Evolutionary conservation across 805 yeast species (phyloP).

Genomic region (Starmera dryadoides): DNA sequence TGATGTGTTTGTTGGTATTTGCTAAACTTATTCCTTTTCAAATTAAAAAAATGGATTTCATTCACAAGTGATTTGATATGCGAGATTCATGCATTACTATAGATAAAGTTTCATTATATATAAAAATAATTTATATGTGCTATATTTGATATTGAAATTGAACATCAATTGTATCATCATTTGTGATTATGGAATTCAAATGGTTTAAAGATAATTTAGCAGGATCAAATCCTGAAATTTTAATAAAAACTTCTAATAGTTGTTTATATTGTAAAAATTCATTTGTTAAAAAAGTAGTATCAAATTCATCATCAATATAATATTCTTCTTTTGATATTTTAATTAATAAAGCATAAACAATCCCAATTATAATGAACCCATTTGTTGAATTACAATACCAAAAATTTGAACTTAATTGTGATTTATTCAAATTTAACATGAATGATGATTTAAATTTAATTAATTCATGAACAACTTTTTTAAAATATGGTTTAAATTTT

Average conservation of each 20-base stretch:
- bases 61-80: no score
- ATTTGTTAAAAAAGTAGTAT: slow-evolving; percentile 1
- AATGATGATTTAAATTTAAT: slow-evolving; percentile 11
- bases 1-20: no score
- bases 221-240: not conserved
- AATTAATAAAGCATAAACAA: slow-evolving; percentile 10
- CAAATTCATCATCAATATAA: slow-evolving; percentile 12
- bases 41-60: no score
- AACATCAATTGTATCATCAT: not conserved
- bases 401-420: slow-evolving; percentile 12
- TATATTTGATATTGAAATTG: not conserved
- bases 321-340: slow-evolving; percentile 10
- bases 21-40: no score
- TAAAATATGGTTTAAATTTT: slow-evolving; percentile 11
- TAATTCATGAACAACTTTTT: slow-evolving; percentile 8
- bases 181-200: not conserved
- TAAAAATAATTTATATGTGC: no score
- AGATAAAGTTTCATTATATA: no score
- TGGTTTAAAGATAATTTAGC: not conserved
- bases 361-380: slow-evolving; percentile 17
- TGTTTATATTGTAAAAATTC: slow-evolving; percentile 3
- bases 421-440: slow-evolving; percentile 9
- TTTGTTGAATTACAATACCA: slow-evolving; percentile 12
- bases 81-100: not conserved
- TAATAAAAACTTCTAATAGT: not conserved